These are phyloP conservation scores for Beta lomatogona DNA, from an alignment of 179 eudicot genomes.

Conservation along the genomic window DNA sequence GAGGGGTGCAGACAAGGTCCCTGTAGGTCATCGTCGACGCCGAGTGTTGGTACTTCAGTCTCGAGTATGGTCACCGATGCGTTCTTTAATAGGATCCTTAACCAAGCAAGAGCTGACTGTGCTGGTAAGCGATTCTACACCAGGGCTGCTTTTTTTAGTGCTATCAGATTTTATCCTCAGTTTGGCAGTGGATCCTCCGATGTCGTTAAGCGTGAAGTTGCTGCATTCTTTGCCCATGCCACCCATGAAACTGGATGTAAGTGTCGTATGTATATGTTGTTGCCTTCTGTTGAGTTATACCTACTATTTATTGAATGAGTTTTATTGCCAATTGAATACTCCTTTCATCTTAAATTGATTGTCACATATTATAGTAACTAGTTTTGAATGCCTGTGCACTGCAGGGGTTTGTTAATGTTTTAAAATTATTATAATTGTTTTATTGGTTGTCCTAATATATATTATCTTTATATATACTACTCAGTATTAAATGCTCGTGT, in stretches of 20 bases:
- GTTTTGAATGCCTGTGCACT: too few species aligned
- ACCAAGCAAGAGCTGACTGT: conserved; percentile 5
- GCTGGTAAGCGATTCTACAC: conserved; percentile 17
- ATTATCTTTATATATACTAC: too few species aligned
- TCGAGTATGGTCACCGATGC: neutral
- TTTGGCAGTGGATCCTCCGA: conserved; percentile 11
- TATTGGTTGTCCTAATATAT: too few species aligned
- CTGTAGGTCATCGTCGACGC: neutral
- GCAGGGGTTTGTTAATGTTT: too few species aligned
- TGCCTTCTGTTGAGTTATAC: too few species aligned
- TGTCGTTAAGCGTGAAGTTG: conserved; percentile 10
- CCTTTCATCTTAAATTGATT: too few species aligned
- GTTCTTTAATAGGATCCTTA: conserved; percentile 10
- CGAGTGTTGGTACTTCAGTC: neutral
- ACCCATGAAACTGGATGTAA: conserved; percentile 24
- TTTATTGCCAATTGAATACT: too few species aligned
- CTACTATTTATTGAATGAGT: too few species aligned
- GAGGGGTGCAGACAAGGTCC: conserved; percentile 10
- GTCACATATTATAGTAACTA: too few species aligned
- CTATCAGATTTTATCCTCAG: neutral
- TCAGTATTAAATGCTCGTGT: too few species aligned
- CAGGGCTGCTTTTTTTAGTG: conserved; percentile 12
- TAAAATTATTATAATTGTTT: too few species aligned
- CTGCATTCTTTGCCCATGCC: conserved; percentile 19
- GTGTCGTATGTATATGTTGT: too few species aligned